Conservation (phyloP, 257 asterid species). For the Nemophila menziesii region DNA sequence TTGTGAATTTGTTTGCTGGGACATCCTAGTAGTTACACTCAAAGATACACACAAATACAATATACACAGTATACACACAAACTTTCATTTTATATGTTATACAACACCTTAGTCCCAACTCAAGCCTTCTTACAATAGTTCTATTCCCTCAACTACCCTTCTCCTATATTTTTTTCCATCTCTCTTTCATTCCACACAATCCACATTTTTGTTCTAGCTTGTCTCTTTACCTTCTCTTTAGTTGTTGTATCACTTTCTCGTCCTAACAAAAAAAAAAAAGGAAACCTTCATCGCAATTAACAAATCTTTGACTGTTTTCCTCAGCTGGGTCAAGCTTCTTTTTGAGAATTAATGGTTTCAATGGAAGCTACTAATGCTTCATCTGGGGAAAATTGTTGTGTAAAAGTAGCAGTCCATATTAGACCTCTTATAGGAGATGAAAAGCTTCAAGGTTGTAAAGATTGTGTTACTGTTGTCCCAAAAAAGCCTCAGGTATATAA, state of each 20-base stretch:
- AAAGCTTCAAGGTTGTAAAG: conserved; percentile 89
- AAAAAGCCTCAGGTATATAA: conserved; percentile 89
- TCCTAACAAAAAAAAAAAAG: no score
- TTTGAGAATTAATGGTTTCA: conserved; percentile 8
- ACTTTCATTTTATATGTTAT: conserved; percentile 11
- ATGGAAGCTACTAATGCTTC: conserved; percentile 42
- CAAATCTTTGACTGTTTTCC: conserved; percentile 21
- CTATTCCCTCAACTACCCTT: conserved; percentile 66
- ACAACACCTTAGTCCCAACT: not conserved
- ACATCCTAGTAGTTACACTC: conserved; percentile 35
- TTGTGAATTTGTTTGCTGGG: conserved; percentile 24
- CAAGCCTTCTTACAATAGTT: no score
- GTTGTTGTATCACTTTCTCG: conserved; percentile 60
- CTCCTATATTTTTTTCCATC: conserved; percentile 12
- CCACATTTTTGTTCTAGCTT: not conserved
- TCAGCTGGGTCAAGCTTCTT: not conserved
- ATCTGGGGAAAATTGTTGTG: conserved; percentile 55
- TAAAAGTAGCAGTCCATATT: conserved; percentile 89
- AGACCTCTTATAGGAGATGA: conserved; percentile 97
- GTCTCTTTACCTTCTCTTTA: not conserved
- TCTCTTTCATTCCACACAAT: not conserved
- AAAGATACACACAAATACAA: conserved; percentile 20
- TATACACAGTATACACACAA: conserved; percentile 16
- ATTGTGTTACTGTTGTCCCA: conserved; percentile 70
- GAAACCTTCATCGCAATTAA: conserved; percentile 4